A percentile compares a stretch with the other conserved stretches of the same genome.
Conservation (phyloP, 441 rosid species). For the Gossypium laxum region DNA sequence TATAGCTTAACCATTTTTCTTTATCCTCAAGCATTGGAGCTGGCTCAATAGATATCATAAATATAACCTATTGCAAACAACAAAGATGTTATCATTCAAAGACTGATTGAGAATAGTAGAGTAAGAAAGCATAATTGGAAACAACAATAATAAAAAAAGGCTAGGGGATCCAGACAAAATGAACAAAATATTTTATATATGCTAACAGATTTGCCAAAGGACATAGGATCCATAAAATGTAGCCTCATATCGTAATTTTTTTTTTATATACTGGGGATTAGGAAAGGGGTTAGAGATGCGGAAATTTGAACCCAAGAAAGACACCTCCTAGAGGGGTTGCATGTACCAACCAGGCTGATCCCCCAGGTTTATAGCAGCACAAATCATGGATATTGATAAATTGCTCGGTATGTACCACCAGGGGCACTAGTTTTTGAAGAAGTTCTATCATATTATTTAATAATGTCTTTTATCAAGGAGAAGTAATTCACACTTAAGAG, state of each 20-base stretch:
- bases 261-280: too few relatives aligned
- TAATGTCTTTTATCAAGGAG: not conserved
- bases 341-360: not conserved
- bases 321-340: not conserved
- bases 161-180: not conserved
- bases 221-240: not conserved
- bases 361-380: not conserved
- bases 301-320: not conserved
- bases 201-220: not conserved
- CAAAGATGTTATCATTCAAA: constrained; percentile 18
- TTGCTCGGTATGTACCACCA: not conserved
- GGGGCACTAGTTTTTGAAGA: not conserved
- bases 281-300: too few relatives aligned
- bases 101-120: not conserved
- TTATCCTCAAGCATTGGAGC: constrained; percentile 99
- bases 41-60: constrained; percentile 95
- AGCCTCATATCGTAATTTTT: not conserved
- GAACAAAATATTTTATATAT: not conserved
- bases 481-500: not conserved
- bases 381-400: not conserved
- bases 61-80: constrained; percentile 59
- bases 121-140: not conserved
- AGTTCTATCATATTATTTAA: not conserved
- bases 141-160: not conserved
- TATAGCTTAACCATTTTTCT: constrained; percentile 73